Evolutionary conservation across 371 early-diverging fungal genomes (phyloP).

Genomic region (Mortierella polycephala): DNA sequence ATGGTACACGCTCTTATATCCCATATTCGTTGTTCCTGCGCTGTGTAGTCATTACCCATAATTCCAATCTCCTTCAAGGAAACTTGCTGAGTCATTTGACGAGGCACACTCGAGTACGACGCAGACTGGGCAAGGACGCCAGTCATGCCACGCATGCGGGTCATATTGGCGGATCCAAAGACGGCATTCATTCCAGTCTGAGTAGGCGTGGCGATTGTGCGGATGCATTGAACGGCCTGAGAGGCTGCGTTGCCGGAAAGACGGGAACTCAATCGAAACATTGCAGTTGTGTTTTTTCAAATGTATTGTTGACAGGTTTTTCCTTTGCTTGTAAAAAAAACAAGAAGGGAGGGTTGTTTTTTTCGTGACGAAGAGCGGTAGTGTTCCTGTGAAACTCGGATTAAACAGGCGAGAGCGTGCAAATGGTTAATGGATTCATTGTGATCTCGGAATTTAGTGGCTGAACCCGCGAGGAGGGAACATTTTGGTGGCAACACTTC

Average conservation of each 20-base stretch:
- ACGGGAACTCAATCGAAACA: slow-evolving; percentile 38
- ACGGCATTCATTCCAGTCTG: slow-evolving; percentile 15
- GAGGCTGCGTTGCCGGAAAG: slow-evolving; percentile 21
- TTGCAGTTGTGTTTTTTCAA: not conserved
- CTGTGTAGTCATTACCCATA: slow-evolving; percentile 28
- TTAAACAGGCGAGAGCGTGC: too few relatives aligned
- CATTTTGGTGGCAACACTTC: too few relatives aligned
- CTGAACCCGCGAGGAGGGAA: too few relatives aligned
- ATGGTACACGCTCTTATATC: not conserved
- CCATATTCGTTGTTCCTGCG: too few relatives aligned
- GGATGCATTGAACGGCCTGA: slow-evolving; percentile 35
- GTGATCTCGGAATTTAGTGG: too few relatives aligned
- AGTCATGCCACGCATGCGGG: slow-evolving; percentile 27
- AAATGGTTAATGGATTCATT: too few relatives aligned
- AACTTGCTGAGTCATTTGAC: slow-evolving; percentile 41
- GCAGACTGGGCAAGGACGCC: slow-evolving; percentile 40
- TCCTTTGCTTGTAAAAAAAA: too few relatives aligned
- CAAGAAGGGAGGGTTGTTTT: not conserved
- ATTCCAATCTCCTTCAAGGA: slow-evolving; percentile 43
- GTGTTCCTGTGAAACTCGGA: too few relatives aligned
- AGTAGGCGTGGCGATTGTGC: slow-evolving; percentile 24
- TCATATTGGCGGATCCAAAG: slow-evolving; percentile 23
- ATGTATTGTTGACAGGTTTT: not conserved
- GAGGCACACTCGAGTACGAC: slow-evolving; percentile 45
- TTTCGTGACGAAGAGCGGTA: too few relatives aligned